Evolutionary conservation across 1,284 basidiomycete genomes (phyloP).

Genomic region (Sporisorium sorghi): DNA sequence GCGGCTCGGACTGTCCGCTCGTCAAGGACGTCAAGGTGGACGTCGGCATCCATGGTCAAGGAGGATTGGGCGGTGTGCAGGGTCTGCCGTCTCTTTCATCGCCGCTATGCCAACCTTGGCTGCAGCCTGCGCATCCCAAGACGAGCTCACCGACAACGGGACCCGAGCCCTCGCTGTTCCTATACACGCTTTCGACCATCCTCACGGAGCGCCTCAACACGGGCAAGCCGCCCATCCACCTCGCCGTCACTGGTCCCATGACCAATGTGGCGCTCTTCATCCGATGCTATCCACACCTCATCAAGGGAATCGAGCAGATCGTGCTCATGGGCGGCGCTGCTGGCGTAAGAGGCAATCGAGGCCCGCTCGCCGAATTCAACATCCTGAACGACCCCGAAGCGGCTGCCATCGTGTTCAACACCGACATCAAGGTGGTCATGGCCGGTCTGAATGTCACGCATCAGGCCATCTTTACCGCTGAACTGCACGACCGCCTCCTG

Average conservation of each 20-base stretch:
- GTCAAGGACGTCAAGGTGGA: constrained; percentile 50
- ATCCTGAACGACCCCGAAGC: constrained; percentile 64
- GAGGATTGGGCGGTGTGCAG: constrained; percentile 60
- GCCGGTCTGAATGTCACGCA: constrained; percentile 65
- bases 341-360: constrained; percentile 56
- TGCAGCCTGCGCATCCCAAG: constrained; percentile 27
- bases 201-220: constrained; percentile 70
- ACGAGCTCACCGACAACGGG: constrained; percentile 43
- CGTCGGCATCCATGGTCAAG: constrained; percentile 60
- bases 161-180: constrained; percentile 47
- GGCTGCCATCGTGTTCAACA: constrained; percentile 58
- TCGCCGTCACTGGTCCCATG: constrained; percentile 62
- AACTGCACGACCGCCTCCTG: constrained; percentile 48
- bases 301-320: constrained; percentile 55
- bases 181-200: constrained; percentile 66
- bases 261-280: constrained; percentile 63
- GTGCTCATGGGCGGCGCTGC: constrained; percentile 64
- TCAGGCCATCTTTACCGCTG: constrained; percentile 55
- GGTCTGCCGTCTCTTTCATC: constrained; percentile 46
- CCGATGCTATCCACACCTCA: constrained; percentile 52
- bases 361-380: constrained; percentile 61
- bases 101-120: constrained; percentile 42
- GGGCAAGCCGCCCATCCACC: constrained; percentile 43
- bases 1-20: constrained; percentile 59
- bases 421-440: constrained; percentile 60